A percentile compares a stretch with the other conserved stretches of the same genome.
Conservation (phyloP, 2,329 filamentous ascomycete species). For the Metarhizium brunneum region DNA sequence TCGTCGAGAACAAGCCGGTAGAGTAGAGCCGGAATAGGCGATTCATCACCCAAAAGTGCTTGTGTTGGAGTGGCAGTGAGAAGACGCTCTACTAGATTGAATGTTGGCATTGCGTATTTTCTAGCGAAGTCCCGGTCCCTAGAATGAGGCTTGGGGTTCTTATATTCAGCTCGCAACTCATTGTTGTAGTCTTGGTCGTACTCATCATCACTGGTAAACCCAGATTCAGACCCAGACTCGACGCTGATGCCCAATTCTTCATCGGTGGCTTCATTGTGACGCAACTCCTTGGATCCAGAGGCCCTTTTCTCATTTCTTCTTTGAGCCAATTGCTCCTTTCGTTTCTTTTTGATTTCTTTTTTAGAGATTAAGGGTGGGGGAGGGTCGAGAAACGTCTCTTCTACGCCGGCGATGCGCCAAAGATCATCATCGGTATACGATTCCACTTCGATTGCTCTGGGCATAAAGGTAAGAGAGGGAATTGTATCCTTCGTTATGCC, state of each 20-base stretch:
- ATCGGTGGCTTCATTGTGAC: neutral
- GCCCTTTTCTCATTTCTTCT: neutral
- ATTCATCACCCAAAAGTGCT: constrained; percentile 7
- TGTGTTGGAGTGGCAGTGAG: constrained; percentile 8
- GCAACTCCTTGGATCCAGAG: constrained; percentile 2
- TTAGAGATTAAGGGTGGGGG: constrained; percentile 12
- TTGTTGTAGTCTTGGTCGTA: constrained; percentile 14
- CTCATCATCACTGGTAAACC: constrained; percentile 12
- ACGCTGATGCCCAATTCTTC: neutral
- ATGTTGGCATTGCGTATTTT: constrained; percentile 15
- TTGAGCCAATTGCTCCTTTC: constrained; percentile 8
- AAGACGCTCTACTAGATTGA: constrained; percentile 14
- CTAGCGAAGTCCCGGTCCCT: constrained; percentile 18
- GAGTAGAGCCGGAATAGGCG: constrained; percentile 9
- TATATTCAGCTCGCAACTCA: constrained; percentile 10
- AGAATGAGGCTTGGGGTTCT: constrained; percentile 10
- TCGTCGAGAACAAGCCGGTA: constrained; percentile 14
- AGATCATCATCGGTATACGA: constrained; percentile 18
- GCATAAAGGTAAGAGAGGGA: constrained; percentile 19
- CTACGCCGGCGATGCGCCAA: constrained; percentile 15
- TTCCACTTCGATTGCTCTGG: constrained; percentile 18
- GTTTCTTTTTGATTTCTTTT: constrained; percentile 8
- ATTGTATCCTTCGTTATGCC: constrained; percentile 11
- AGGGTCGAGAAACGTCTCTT: constrained; percentile 17
- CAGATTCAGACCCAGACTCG: constrained; percentile 6